Base-by-base conservation (phyloP, 148 eudicot species). In the Limonium bicolor region DNA sequence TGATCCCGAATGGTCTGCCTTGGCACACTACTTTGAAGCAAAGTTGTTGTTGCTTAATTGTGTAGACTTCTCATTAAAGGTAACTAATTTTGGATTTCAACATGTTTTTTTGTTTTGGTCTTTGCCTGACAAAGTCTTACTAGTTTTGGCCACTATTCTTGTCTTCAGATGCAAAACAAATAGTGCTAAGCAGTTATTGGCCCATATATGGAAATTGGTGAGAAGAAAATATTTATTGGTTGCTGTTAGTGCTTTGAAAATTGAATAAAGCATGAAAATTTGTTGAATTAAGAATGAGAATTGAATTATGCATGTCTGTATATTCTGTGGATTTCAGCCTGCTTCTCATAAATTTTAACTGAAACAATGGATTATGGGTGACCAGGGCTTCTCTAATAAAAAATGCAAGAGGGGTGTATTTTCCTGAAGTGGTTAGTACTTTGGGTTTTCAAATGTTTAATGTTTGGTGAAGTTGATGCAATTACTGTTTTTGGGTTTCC, bases 381-480 rank as follows among this genome's bases (percentile, higher is more conserved):
- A 52, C 50, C 67, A 90, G 95, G 79, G 74, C 78, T 40, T 72
- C 54, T 56, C 64, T 68, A 43, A 68, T 78, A 38, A 73, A 62
- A 70, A 85, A 65, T 65, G 70, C 80, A 16, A 76, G 70, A 67
- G 85, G 88, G 48, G 41, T 57, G 38, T 53, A 43, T 60, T 81
- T 90, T 62, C 59, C 99, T 1, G 99, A 90, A 66, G 95, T 84
- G 95, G 99, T 90, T 68, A 54, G 17, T 6, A 32, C 11, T n/a
- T n/a, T n/a, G n/a, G n/a, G n/a, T n/a, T n/a, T n/a, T n/a, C n/a
- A n/a, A n/a, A n/a, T n/a, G n/a, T n/a, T n/a, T n/a, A n/a, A n/a
- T n/a, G n/a, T n/a, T n/a, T n/a, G n/a, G n/a, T n/a, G n/a, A n/a
- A n/a, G n/a, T n/a, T n/a, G n/a, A n/a, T n/a, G n/a, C n/a, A n/a